These are phyloP conservation scores for Barnettozyma populi DNA, from an alignment of 805 yeast species.

Conservation along the genomic window DNA sequence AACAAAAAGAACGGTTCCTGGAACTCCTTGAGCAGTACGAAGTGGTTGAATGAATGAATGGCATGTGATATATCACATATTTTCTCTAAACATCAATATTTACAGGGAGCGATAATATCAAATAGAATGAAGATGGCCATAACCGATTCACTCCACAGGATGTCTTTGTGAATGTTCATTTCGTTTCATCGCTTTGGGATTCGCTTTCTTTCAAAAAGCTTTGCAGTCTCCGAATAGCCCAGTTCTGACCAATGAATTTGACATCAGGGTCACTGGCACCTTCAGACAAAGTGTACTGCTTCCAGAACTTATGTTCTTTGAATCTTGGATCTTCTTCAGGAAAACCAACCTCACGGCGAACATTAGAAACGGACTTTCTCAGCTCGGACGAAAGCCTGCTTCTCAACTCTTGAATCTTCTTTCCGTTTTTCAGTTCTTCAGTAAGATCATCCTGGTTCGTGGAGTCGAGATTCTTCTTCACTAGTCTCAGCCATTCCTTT, in stretches of 20 bases:
- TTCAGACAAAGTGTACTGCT: constrained; percentile 52
- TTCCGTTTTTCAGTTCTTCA: constrained; percentile 55
- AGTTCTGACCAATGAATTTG: constrained; percentile 69
- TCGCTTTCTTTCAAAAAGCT: constrained; percentile 29
- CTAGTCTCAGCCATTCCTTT: constrained; percentile 60
- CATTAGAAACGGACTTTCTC: constrained; percentile 51
- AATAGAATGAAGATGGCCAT: background rate
- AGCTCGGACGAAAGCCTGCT: constrained; percentile 64
- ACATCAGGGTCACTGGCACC: constrained; percentile 67
- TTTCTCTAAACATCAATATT: background rate
- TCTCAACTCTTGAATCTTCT: constrained; percentile 60
- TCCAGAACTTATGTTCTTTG: constrained; percentile 71
- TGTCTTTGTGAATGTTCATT: background rate
- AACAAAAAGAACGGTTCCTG: constrained; percentile 4
- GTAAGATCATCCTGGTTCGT: constrained; percentile 52
- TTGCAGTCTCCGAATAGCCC: constrained; percentile 76
- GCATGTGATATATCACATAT: too few species aligned
- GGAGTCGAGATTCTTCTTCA: constrained; percentile 47
- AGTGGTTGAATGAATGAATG: background rate
- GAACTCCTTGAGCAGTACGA: constrained; percentile 2
- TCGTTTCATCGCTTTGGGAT: background rate
- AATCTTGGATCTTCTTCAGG: constrained; percentile 66
- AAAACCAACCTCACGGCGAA: constrained; percentile 39
- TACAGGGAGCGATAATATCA: background rate
- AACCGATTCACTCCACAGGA: too few species aligned